Evolutionary conservation across 805 yeast species (phyloP), one percentile per base, ranked within the genome.

Genomic region (Cyberlindnera galapagoensis): DNA sequence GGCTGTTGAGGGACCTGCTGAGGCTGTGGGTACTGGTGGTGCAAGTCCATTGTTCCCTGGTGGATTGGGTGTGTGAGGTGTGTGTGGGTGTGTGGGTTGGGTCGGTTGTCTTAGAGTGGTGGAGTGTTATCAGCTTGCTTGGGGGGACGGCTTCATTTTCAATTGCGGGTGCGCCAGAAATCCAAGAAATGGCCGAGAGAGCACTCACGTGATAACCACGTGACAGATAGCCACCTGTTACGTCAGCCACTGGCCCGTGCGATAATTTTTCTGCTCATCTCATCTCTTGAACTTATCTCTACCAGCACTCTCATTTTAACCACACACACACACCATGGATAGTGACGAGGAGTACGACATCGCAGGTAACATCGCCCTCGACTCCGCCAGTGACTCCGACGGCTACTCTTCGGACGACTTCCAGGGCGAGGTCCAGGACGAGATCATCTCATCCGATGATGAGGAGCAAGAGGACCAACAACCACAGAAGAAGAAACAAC

Each of bases 351-450:
- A 66, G 45, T 69, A 60, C 49, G 86, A 80, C 51, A 80, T 80
- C 46, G 80, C 82, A 16, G 63, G 71, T 12, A 65, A 73, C 32
- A 65, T 81, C 34, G 80, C 78, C 1, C 49, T 74, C 22, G 61
- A 62, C 22, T 63, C 54, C 21, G 65, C 52, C 6, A 62, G 62
- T 21, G 65, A 52, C 33, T 63, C 63, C 2, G 67, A 54, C 8
- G 54, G 37, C 10, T 50, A 44, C 29, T 54, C 42, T 23, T 67
- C 49, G 11, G 54, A 47, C 13, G 38, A 31, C 19, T 42, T 43
- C 5, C 57, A 53, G 11, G 51, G 41, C 9, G 71, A 67, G 28
- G 44, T 67, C 13, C 78, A 73, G 53, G 81, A 75, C 49, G 71
- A 71, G 42, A 69, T 77, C 20, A 40, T 69, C 20, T 57, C 64